Percentiles rank a stretch among this genome's conserved stretches.
phyloP scores from a whole-genome alignment of 208 protist species.

The Trypanosoma conorhini region DNA sequence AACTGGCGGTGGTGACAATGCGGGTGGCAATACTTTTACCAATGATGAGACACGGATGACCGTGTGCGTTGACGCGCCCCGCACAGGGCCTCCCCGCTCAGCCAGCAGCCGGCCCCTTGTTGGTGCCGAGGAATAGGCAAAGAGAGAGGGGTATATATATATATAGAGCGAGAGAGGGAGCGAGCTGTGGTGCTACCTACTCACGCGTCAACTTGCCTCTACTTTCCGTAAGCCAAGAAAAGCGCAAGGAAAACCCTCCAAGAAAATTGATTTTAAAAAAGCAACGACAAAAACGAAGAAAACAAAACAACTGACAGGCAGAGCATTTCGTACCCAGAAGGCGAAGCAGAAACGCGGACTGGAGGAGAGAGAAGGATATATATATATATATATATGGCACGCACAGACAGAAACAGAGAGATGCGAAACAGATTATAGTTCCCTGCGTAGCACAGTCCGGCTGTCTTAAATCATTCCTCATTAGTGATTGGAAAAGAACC shows the following conservation, averaged over 20 bases:
- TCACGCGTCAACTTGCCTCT: not conserved
- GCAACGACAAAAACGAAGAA: slow-evolving; percentile 1
- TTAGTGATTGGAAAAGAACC: not conserved
- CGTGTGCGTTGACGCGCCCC: not conserved
- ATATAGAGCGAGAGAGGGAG: not conserved
- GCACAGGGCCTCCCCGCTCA: not conserved
- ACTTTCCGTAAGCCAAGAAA: not conserved
- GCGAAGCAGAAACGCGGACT: not conserved
- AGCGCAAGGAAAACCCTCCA: not conserved
- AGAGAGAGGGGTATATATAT: not conserved
- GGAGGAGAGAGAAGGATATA: not conserved
- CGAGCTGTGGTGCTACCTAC: not conserved
- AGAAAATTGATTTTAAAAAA: no score
- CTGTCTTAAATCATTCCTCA: not conserved
- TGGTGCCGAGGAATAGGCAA: no score
- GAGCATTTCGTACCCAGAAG: not conserved
- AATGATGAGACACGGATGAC: not conserved
- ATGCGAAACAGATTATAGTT: not conserved
- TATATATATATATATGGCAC: not conserved
- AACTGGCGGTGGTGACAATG: not conserved
- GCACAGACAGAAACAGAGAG: not conserved
- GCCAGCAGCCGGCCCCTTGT: not conserved
- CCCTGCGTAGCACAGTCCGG: not conserved
- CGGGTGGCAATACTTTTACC: not conserved
- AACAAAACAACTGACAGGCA: not conserved